Base-by-base conservation (phyloP, 129 eudicot species). In the Logfia minima region DNA sequence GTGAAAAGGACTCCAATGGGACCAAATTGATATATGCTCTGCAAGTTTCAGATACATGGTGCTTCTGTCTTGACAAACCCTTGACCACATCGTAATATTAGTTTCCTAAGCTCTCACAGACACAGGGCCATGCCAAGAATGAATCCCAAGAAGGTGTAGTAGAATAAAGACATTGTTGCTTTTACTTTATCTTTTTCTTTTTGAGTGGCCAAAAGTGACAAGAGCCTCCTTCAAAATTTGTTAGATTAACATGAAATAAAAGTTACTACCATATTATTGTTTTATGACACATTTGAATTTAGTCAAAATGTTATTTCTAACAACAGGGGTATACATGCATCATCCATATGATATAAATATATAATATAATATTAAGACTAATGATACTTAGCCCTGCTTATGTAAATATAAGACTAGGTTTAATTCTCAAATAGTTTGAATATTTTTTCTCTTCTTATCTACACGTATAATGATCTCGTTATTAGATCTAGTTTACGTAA, bases 81-180 rank as follows among this genome's bases (percentile, higher is more conserved):
- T 81, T 81, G 80, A 75, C 84, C 80, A 79, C 26, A 79, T 71
- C 76, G 62, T 79, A 79, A 79, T 62, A 61, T 79, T 61, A 71
- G 82, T 71, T 71, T 71, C 77, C 77, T 41, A 71, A 79, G 63
- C 60, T 37, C 60, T 72, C 43, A 79, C 39, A 35, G 78, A 79
- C 78, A 63, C 14, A 19, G 83, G 80, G 65, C 75, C 84, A 80
- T 74, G 65, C 75, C 70, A 75, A 73, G 76, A 68, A 81, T 77
- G 81, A 75, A 84, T 84, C 85, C 86, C 87, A 80, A 84, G 82
- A 87, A 81, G 79, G 82, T 72, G 73, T 80, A 66, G 83, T 76
- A 75, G 83, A 79, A 51, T 71, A 81, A 84, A 80, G 68, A 77
- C 72, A 72, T 48, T 72, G 45, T 79, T 68, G 65, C 86, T 82